These are phyloP conservation scores for Alternaria sp. DNA, from an alignment of 2,329 filamentous ascomycete genomes.

Conservation along the genomic window DNA sequence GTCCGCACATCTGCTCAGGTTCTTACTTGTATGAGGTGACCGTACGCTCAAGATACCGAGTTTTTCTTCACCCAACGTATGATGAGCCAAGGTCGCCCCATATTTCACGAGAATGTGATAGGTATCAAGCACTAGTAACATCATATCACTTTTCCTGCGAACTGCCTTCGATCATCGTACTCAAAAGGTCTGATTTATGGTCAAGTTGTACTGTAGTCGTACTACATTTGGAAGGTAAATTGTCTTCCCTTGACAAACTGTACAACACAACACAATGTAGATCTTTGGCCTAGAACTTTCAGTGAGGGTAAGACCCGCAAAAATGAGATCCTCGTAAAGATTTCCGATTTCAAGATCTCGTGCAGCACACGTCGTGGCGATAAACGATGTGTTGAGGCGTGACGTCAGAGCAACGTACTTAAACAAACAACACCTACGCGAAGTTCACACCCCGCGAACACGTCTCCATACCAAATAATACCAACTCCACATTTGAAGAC, in stretches of 20 bases:
- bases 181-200: background rate
- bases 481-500: background rate
- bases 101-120: background rate
- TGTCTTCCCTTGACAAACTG: background rate
- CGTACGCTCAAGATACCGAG: background rate
- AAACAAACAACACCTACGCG: conserved; percentile 6
- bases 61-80: background rate
- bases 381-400: conserved; percentile 16
- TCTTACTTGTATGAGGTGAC: background rate
- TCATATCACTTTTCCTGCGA: background rate
- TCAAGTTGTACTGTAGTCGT: background rate
- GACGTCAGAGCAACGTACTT: conserved; percentile 37
- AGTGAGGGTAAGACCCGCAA: background rate
- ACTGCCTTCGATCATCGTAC: background rate
- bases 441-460: background rate
- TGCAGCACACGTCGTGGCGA: background rate
- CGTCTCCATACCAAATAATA: background rate
- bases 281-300: background rate
- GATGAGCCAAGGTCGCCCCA: background rate
- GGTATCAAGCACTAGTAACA: background rate
- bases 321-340: background rate
- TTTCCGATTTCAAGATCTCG: background rate
- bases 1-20: background rate
- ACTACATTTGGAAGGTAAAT: background rate
- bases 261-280: background rate